Conservation (phyloP, 306 rosid genomes). For the Corylus americana region DNA sequence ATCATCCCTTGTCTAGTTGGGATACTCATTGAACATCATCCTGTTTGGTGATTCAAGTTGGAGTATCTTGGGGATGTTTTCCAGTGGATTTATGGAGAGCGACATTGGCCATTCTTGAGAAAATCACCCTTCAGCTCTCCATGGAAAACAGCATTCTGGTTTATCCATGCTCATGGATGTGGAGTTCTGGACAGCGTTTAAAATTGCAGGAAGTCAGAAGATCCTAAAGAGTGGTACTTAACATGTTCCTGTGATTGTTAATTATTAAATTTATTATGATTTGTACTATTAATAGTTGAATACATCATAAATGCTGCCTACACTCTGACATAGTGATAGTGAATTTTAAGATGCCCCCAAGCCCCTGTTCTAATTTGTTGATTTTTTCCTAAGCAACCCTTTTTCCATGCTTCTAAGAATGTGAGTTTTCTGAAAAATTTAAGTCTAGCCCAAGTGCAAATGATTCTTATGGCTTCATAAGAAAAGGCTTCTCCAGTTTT, state of each 20-base stretch:
- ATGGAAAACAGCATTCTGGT: neutral
- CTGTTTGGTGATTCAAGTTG: neutral
- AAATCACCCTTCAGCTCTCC: neutral
- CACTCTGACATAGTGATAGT: neutral
- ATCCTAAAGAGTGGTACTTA: neutral
- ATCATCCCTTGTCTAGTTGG: neutral
- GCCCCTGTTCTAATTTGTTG: neutral
- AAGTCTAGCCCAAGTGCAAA: too few relatives aligned
- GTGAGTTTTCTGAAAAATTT: too few relatives aligned
- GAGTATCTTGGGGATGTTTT: neutral
- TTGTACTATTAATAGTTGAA: neutral
- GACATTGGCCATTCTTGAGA: neutral
- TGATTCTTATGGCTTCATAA: too few relatives aligned
- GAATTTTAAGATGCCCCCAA: neutral
- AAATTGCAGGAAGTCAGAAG: constrained; percentile 3
- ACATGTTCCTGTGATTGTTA: neutral
- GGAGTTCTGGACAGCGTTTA: neutral
- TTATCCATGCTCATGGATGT: neutral
- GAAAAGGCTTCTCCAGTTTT: too few relatives aligned
- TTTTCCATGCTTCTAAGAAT: neutral
- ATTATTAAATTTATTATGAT: neutral
- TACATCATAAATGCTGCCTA: neutral
- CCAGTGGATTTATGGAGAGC: neutral
- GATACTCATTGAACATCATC: neutral
- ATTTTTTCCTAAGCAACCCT: neutral